Evolutionary conservation across 2,329 filamentous ascomycete genomes (phyloP), one percentile per base, ranked within the genome.

Genomic region (Thermochaetoides dissita): DNA sequence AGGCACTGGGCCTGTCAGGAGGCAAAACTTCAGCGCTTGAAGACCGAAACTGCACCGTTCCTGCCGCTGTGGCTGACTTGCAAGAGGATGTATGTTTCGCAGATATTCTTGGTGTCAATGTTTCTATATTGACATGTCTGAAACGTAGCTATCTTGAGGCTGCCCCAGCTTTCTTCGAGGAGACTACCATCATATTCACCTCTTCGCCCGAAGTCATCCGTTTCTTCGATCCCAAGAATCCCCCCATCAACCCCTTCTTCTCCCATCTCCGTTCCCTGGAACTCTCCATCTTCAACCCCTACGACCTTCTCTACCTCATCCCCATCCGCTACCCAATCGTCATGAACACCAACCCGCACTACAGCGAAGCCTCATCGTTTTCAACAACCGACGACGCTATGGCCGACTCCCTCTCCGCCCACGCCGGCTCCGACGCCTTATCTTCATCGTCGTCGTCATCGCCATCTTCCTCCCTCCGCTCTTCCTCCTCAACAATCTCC

Each of bases 1-100:
- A 41, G 40, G 12, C 54, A 56, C 40, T 53, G 51, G 52, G 43
- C 46, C 32, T 56, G 54, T 36, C 54, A 56, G 48, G 42, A 46
- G 2, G 46, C 41, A 11, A 30, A 48, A 24, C 9, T 53, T 47
- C 12, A 37, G 32, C 42, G 44, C 6, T 55, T 53, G 52, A 44
- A 48, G 8, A 30, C 10, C 2, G 45, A 46, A 12, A 9, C 8
- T 10, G 45, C 39, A 10, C 45, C 45, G 7, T 52, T 53, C 31
- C 36, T 55, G 37, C 39, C 46, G 1, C n/a, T 53, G 28, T 54
- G 53, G 32, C 29, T 54, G 37, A 49, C 49, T 2, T 54, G 52
- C 41, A 52, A 49, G 42, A 42, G 35, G 38, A 51, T 55, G 53
- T 55, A 24, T 33, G 53, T 49, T 24, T 12, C 3, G 4, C 3